These are phyloP conservation scores for Mycena kentingensis DNA, from an alignment of 768 basidiomycete genomes.

Conservation along the genomic window DNA sequence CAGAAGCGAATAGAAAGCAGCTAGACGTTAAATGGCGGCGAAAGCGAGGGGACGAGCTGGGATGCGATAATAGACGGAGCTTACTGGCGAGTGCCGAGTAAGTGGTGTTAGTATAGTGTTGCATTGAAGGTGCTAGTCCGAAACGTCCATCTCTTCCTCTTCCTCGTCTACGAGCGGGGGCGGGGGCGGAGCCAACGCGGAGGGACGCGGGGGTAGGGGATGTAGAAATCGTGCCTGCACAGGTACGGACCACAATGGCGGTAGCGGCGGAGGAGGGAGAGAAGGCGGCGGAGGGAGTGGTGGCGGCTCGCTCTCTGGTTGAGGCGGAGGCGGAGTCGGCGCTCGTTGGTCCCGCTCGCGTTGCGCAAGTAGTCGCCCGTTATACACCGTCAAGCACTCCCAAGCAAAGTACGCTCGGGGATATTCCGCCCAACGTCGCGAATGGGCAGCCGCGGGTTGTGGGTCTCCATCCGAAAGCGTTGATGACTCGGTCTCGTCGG, in stretches of 20 bases:
- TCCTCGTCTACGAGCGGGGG: slow-evolving; percentile 10
- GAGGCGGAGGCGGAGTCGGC: slow-evolving; percentile 1
- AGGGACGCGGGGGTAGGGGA: not conserved
- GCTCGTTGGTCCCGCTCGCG: slow-evolving; percentile 37
- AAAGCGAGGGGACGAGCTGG: too few species aligned
- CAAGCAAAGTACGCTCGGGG: slow-evolving; percentile 17
- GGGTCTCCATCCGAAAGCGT: not conserved
- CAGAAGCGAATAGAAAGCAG: too few species aligned
- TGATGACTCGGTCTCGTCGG: not conserved
- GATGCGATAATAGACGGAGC: too few species aligned
- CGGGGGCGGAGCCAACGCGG: not conserved
- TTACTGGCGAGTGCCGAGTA: too few species aligned
- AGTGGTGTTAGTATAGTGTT: too few species aligned
- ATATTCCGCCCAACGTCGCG: slow-evolving; percentile 16
- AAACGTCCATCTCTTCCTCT: slow-evolving; percentile 37
- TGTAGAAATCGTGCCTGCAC: not conserved
- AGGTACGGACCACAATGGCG: not conserved
- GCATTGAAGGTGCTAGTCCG: too few species aligned
- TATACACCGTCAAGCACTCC: slow-evolving; percentile 25
- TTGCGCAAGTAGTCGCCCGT: slow-evolving; percentile 36
- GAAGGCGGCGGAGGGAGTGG: slow-evolving; percentile 19
- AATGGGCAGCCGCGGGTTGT: slow-evolving; percentile 5
- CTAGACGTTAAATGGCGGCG: too few species aligned
- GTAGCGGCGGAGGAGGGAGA: slow-evolving; percentile 3
- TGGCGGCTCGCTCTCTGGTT: slow-evolving; percentile 14